Base-by-base conservation (phyloP, 2,329 filamentous ascomycete genomes). In the Xylariaceae sp. region DNA sequence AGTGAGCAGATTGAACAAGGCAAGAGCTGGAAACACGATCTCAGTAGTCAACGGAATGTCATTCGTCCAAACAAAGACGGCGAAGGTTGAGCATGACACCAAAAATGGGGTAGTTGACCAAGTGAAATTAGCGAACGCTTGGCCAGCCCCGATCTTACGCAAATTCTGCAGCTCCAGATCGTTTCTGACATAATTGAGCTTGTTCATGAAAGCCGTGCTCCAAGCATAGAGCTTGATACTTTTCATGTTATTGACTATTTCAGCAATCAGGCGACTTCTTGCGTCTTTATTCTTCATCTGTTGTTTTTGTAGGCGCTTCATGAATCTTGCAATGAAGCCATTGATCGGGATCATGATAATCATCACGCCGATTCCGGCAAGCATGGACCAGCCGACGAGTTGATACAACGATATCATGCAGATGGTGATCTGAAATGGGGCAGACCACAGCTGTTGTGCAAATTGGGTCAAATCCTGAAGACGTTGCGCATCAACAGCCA, bases 221-320 rank as follows among this genome's bases (percentile, higher is more conserved):
- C 95, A 99, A 26, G 95, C 95, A 72, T 97, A 99, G 19, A 99
- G 84, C 78, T 99, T 99, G 79, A 99, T 95, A 71, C 92, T 96
- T 80, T 99, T 99, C 90, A 99, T 99, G 76, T 98, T 98, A 80
- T 96, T 97, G 70, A 99, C 81, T 64, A 99, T 99, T 74, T 99
- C 95, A 6, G 93, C 96, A 81, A 98, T 97, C 56, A 99, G 78
- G 48, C 93, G 86, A 45, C 93, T 96, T 70, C 95, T 86, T 40
- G 92, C 84, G 69, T 99, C 95, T 77, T 99, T 99, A 79, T 98
- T 98, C 80, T 96, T 96, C 95, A 99, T 99, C 77, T 99, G 95
- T 62, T 87, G 81, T 75, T 98, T 96, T 72, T 99, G 96, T 66
- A 99, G 78, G 43, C 83, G 91, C 78, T 96, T 97, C 90, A 97